Base-by-base conservation (phyloP, 2,329 filamentous ascomycete species). In the Ceratocystis lukuohia region DNA sequence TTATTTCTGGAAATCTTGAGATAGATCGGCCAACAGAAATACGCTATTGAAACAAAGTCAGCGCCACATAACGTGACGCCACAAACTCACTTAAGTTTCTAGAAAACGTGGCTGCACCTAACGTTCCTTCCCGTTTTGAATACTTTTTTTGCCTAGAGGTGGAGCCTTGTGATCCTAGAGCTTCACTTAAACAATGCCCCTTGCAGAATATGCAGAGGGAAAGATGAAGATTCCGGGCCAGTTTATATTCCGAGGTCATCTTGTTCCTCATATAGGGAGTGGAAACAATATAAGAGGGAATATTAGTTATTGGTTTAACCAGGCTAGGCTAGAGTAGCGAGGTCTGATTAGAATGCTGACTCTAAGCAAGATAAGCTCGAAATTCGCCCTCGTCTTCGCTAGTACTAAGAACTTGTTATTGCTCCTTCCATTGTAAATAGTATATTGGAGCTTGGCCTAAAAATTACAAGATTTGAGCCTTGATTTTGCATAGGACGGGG, bases 111-210 rank as follows among this genome's bases (percentile, higher is more conserved):
- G 53, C 57, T 61, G 41, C 41, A 50, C 30, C 17, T 22, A 22
- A 25, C 41, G 44, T 41, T 65, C 30, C 28, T 65, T 56, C 64
- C 46, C 53, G 53, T 48, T 48, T 61, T 37, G 64, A 10, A 41
- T 15, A 10, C 33, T 3, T 12, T 37, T 37, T 37, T 37, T 37
- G 33, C 33, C 33, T 37, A 3, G 33, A 59, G 33, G 56, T 59
- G 56, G 56, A 30, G 56, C 28, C 28, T 20, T 53, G 8, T 1
- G 56, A 33, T 57, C 53, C 53, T 30, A 17, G 10, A 57, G n/a
- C 28, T 33, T 56, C 22, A 33, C 30, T 59, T 59, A 37, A n/a
- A n/a, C 56, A 25, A n/a, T 12, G 15, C 20, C 28, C 56, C 56
- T 33, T 59, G 28, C 28, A 59, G 56, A 25, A 48, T 15, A 25